These are phyloP conservation scores for Backusella westeae DNA, from an alignment of 192 early-diverging fungal species.

Conservation along the genomic window DNA sequence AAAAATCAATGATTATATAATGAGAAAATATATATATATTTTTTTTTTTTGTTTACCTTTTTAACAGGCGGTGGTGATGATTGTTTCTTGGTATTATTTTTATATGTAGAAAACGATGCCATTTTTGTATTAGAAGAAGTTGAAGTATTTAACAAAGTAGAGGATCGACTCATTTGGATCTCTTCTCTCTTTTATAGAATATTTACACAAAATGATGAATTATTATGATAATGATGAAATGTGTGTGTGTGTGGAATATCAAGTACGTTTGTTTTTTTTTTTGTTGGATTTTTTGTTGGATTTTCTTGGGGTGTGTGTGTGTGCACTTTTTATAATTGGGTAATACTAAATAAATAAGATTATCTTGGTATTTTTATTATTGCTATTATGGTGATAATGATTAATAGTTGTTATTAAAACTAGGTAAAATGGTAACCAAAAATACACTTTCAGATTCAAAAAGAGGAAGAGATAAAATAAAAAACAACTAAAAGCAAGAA, in stretches of 20 bases:
- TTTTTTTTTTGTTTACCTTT: not conserved
- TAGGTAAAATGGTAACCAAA: not conserved
- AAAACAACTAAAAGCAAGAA: constrained; percentile 1
- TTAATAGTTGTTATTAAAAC: not conserved
- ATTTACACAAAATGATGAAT: not conserved
- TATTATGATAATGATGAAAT: not conserved
- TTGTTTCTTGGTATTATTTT: not conserved
- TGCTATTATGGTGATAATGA: not conserved
- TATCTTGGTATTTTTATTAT: not conserved
- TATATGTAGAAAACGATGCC: not conserved
- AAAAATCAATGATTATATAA: not conserved
- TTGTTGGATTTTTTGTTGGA: not conserved
- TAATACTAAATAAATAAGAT: not conserved
- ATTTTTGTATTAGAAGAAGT: not conserved
- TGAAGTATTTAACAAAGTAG: constrained; percentile 10
- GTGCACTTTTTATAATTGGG: not conserved
- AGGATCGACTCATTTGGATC: constrained; percentile 10
- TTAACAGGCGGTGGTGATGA: not conserved
- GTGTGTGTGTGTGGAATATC: not conserved
- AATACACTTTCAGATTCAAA: not conserved
- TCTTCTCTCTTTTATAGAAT: not conserved
- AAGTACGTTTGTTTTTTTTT: constrained; percentile 1
- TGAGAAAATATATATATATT: not conserved
- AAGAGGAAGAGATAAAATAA: not conserved
- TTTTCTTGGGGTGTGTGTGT: not conserved